These are phyloP conservation scores for Aphanocladium album DNA, from an alignment of 2,329 filamentous ascomycete genomes.

Conservation along the genomic window DNA sequence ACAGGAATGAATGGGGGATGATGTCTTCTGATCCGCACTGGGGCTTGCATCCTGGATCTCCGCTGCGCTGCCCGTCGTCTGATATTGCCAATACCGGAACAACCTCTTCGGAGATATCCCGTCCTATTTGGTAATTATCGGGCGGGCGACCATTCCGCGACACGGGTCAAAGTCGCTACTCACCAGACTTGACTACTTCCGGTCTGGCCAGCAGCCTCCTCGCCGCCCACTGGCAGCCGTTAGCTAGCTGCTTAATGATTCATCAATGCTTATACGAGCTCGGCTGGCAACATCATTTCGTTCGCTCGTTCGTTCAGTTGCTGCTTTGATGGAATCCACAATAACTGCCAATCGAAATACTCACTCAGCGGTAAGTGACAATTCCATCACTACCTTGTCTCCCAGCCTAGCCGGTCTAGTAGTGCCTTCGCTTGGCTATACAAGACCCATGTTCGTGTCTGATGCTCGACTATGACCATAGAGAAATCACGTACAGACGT, in stretches of 20 bases:
- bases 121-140: background rate
- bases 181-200: background rate
- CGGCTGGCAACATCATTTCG: background rate
- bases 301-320: background rate
- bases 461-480: background rate
- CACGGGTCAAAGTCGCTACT: background rate
- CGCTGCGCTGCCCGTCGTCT: background rate
- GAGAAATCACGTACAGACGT: background rate
- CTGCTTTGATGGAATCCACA: background rate
- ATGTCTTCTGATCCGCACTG: background rate
- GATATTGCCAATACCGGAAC: background rate
- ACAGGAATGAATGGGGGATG: too few species aligned
- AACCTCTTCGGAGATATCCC: background rate
- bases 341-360: background rate
- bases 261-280: background rate
- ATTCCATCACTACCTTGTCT: background rate
- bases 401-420: background rate
- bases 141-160: conserved; percentile 2
- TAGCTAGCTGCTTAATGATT: background rate
- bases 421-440: background rate
- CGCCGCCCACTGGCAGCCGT: background rate
- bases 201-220: background rate
- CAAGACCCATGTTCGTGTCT: background rate
- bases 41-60: background rate
- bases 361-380: background rate